Base-by-base conservation (phyloP, 139 green algal genomes). In the Chlorella sp. region DNA sequence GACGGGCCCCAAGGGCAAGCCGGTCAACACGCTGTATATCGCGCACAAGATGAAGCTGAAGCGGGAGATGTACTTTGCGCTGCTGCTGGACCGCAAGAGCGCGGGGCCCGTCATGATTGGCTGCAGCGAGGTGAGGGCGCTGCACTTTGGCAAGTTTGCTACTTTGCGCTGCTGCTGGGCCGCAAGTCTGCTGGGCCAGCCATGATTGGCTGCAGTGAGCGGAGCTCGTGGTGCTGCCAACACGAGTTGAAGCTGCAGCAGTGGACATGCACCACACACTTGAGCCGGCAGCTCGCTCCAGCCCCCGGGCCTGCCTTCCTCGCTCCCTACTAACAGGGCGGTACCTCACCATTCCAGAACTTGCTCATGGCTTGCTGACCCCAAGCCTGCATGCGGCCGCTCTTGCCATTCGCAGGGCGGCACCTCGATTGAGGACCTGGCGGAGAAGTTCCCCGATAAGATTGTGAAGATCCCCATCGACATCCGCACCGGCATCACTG, bases 41-140 rank as follows among this genome's bases (percentile, higher is more conserved):
- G 97, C 95, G 15, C 81, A 92, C 44, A 99, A 98, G 88, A 97
- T 99, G 95, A 91, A 96, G 86, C 89, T 99, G 28, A 89, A 86
- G 63, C 95, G 95, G 5, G 97, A 99, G 89, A 99, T 99, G 97
- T 99, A 99, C 89, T 99, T 99, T 92, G 97, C 97, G 28, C 97
- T 99, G 82, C 87, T 98, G 73, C 92, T 99, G 32, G 97, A 99
- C 92, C 88, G 97, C 32, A 91, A 89, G 57, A 95, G 78, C 11
- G 88, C 91, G 11, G 95, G 93, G 1, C 94, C 92, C 17, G 75
- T 98, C 64, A 94, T 98, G 86, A 98, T 98, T 74, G 96, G 90
- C 60, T 98, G 95, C 91, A 91, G 88, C 21, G 92, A 83, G 76
- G 76, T 82, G 32, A 3, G 73, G 4, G 25, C 12, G 63, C 26